Evolutionary conservation across 345 rosid genomes (phyloP).

Genomic region (Barbarea vulgaris): DNA sequence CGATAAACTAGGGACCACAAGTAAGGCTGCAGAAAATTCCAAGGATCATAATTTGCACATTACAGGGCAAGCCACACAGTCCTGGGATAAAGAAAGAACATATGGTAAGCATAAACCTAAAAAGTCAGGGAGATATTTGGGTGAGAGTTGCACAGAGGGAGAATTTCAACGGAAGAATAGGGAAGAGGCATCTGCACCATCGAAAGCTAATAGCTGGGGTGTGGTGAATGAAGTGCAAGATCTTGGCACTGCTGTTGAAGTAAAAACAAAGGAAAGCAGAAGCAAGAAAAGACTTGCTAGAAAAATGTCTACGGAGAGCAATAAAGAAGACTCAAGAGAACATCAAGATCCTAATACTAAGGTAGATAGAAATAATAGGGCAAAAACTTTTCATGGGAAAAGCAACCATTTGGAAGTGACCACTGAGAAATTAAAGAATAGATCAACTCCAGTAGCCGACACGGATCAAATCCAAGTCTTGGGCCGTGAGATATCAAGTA

Average conservation of each 20-base stretch:
- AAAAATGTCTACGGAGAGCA: conserved; percentile 44
- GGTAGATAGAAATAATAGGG: conserved; percentile 40
- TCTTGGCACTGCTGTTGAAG: conserved; percentile 42
- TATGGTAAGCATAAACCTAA: conserved; percentile 5
- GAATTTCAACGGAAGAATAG: conserved; percentile 51
- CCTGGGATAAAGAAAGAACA: conserved; percentile 22
- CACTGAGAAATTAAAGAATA: conserved; percentile 48
- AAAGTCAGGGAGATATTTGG: conserved; percentile 39
- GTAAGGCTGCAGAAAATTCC: conserved; percentile 41
- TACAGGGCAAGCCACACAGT: not conserved
- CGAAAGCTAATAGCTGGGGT: conserved; percentile 54
- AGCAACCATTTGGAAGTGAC: conserved; percentile 45
- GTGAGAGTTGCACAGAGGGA: conserved; percentile 42
- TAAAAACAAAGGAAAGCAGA: conserved; percentile 49
- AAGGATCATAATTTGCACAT: conserved; percentile 6
- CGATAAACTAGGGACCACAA: conserved; percentile 33
- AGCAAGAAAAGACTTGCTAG: conserved; percentile 49
- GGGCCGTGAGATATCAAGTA: conserved; percentile 46
- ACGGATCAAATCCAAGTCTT: conserved; percentile 49
- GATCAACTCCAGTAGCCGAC: conserved; percentile 50
- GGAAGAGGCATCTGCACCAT: conserved; percentile 54
- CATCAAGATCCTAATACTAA: conserved; percentile 44
- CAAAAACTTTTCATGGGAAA: conserved; percentile 42
- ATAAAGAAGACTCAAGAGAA: conserved; percentile 44
- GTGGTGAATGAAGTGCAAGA: conserved; percentile 43